Conservation (phyloP, 495 filamentous ascomycete species). For the Platismatia glauca region DNA sequence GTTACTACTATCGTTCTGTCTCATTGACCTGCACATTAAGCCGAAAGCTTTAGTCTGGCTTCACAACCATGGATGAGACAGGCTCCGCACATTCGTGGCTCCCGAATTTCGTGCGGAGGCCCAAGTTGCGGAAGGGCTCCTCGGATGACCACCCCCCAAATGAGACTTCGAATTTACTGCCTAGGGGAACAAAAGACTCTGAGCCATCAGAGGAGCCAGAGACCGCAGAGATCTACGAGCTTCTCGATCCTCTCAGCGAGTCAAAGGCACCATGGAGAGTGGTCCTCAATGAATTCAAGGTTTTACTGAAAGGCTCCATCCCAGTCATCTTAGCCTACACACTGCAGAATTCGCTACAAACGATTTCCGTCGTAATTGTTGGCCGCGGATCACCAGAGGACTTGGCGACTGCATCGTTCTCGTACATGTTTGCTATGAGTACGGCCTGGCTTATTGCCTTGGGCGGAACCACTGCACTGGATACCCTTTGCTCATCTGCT, state of each 20-base stretch:
- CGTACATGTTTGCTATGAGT: constrained; percentile 90
- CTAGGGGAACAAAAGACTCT: constrained; percentile 29
- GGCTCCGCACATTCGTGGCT: constrained; percentile 21
- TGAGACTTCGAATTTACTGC: constrained; percentile 43
- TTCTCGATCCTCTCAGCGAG: constrained; percentile 18
- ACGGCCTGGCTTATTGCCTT: constrained; percentile 86
- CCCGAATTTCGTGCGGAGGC: constrained; percentile 15
- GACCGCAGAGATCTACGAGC: constrained; percentile 11
- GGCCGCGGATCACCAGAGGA: constrained; percentile 74
- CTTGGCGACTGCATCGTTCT: constrained; percentile 76
- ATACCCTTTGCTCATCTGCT: constrained; percentile 78
- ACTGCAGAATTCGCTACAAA: constrained; percentile 83
- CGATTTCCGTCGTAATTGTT: constrained; percentile 72
- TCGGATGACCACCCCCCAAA: constrained; percentile 18
- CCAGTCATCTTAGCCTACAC: constrained; percentile 86
- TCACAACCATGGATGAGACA: constrained; percentile 18
- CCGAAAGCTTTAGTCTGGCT: background rate
- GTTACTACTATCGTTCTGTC: background rate
- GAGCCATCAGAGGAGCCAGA: constrained; percentile 9
- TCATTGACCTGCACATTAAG: no score
- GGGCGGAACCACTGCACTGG: constrained; percentile 85
- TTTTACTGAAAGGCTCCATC: constrained; percentile 57
- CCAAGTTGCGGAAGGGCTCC: constrained; percentile 1
- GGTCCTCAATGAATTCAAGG: constrained; percentile 54
- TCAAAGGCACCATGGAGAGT: constrained; percentile 18